A percentile compares a stretch with the other conserved stretches of the same genome.
Conservation (phyloP, 2,329 filamentous ascomycete species). For the Teratosphaeria zuluensis region DNA sequence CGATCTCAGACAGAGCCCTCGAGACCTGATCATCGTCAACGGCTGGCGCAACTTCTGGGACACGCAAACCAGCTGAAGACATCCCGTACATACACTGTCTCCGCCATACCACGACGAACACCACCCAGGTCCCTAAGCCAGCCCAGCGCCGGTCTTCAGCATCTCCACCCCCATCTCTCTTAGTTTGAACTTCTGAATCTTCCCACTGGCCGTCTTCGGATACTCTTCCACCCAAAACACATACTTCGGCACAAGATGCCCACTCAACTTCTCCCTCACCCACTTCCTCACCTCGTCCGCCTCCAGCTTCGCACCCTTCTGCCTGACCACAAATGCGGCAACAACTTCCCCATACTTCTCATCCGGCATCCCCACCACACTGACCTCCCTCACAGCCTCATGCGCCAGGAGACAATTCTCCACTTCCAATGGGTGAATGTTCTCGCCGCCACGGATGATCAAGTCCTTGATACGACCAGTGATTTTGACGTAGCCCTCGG, state of each 20-base stretch:
- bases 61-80: too few species aligned
- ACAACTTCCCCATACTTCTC: conserved; percentile 78
- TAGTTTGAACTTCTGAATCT: conserved; percentile 91
- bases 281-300: conserved; percentile 56
- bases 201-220: conserved; percentile 91
- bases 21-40: too few species aligned
- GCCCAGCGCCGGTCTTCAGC: conserved; percentile 31
- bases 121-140: neutral
- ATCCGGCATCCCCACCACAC: conserved; percentile 76
- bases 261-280: conserved; percentile 61
- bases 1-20: too few species aligned
- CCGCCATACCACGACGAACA: too few species aligned
- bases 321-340: conserved; percentile 65
- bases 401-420: conserved; percentile 79
- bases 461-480: conserved; percentile 89
- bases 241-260: conserved; percentile 73
- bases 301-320: conserved; percentile 28
- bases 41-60: too few species aligned
- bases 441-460: conserved; percentile 91
- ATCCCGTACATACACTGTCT: too few species aligned
- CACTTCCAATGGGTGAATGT: conserved; percentile 87
- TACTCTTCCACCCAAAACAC: conserved; percentile 82
- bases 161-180: conserved; percentile 52
- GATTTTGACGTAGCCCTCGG: conserved; percentile 73
- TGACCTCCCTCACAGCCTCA: conserved; percentile 60